Conservation (phyloP, 495 filamentous ascomycete genomes). For the Aspergillus funiculosus region DNA sequence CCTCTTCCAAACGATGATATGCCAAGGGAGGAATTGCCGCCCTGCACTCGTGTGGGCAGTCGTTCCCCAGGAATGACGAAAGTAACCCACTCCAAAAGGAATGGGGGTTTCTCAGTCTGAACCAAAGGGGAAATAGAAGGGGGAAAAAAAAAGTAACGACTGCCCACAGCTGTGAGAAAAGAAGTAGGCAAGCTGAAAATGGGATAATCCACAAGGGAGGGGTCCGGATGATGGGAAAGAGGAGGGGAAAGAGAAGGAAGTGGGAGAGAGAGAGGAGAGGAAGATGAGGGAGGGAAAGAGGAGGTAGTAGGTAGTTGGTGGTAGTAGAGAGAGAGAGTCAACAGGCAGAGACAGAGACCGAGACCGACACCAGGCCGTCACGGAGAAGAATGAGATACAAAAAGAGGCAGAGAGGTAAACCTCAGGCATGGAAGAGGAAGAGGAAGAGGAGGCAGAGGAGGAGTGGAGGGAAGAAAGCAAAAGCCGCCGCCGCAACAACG, state of each 20-base stretch:
- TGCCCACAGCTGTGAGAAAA: constrained; percentile 24
- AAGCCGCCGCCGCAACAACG: background rate
- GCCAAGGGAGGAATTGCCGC: constrained; percentile 14
- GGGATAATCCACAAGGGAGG: constrained; percentile 16
- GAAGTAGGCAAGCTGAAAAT: constrained; percentile 20
- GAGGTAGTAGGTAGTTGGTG: constrained; percentile 12
- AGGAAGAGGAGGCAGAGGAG: constrained; percentile 1
- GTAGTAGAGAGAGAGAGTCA: constrained; percentile 12
- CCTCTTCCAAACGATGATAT: constrained; percentile 1
- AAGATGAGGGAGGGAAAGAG: constrained; percentile 13
- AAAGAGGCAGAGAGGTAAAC: constrained; percentile 21
- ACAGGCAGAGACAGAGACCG: constrained; percentile 23
- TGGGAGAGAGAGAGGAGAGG: constrained; percentile 18
- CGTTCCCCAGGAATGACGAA: constrained; percentile 41
- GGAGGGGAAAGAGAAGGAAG: constrained; percentile 18
- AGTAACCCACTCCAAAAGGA: constrained; percentile 16
- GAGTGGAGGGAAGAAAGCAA: background rate
- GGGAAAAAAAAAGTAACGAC: constrained; percentile 20
- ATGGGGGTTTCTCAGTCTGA: constrained; percentile 14
- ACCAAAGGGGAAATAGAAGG: constrained; percentile 19
- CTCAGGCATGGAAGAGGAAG: background rate
- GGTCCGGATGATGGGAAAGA: constrained; percentile 20
- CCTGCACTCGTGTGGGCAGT: constrained; percentile 26
- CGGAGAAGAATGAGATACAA: constrained; percentile 24
- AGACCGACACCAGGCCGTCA: constrained; percentile 17